Conservation (phyloP, 208 protist species). For the Acanthamoeba culbertsoni region DNA sequence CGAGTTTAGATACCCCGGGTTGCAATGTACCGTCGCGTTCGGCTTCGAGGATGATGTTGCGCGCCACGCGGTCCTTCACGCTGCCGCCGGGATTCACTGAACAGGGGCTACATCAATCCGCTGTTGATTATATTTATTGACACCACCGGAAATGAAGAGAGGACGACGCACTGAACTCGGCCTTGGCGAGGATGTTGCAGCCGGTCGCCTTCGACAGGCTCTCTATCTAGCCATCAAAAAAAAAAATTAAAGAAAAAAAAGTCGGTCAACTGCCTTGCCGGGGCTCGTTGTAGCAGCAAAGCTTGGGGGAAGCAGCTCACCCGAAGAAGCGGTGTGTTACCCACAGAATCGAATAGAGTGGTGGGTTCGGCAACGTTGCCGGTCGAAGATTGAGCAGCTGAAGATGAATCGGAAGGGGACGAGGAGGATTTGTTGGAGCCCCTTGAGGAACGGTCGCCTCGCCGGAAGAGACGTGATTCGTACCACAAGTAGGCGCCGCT, state of each 20-base stretch:
- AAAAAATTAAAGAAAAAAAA: neutral
- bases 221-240: neutral
- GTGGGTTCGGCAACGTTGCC: neutral
- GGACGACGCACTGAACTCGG: neutral
- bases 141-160: neutral
- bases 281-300: too few relatives aligned
- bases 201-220: neutral
- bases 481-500: neutral
- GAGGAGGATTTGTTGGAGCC: neutral
- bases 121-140: constrained; percentile 28
- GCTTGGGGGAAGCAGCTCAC: too few relatives aligned
- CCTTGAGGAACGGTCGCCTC: neutral
- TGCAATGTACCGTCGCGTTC: constrained; percentile 38
- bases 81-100: constrained; percentile 71
- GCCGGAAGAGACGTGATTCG: neutral
- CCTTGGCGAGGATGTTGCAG: neutral
- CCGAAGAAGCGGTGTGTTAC: neutral
- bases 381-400: neutral
- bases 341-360: neutral
- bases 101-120: constrained; percentile 22
- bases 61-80: constrained; percentile 68
- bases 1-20: constrained; percentile 15
- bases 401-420: neutral
- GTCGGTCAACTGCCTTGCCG: too few relatives aligned
- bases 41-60: constrained; percentile 55